Evolutionary conservation across 305 asterid species (phyloP).

Genomic region (Solanum hybrid): DNA sequence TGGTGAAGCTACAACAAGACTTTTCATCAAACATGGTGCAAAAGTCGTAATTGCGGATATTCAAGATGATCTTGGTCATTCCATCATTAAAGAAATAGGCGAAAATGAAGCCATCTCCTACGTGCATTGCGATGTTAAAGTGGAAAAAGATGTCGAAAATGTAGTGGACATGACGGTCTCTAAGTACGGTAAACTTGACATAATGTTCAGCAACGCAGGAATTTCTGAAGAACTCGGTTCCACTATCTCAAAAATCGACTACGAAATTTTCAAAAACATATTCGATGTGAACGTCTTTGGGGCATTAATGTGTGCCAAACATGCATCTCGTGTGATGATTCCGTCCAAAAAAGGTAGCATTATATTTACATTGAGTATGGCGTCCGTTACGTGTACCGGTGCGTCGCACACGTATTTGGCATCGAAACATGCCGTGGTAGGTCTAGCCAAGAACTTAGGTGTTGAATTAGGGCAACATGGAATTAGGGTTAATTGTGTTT

Average conservation of each 20-base stretch:
- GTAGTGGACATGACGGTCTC: constrained; percentile 18
- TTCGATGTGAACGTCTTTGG: constrained; percentile 41
- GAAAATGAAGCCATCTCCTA: not conserved
- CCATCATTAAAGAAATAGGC: not conserved
- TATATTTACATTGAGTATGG: constrained; percentile 43
- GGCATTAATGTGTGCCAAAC: constrained; percentile 40
- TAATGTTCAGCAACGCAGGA: constrained; percentile 56
- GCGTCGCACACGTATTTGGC: constrained; percentile 12
- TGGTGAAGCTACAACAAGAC: constrained; percentile 17
- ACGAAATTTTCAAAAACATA: constrained; percentile 20
- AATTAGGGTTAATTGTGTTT: constrained; percentile 26
- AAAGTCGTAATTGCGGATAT: constrained; percentile 23
- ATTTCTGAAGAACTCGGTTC: constrained; percentile 12
- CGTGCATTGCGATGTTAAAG: constrained; percentile 40
- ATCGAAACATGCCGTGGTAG: constrained; percentile 27
- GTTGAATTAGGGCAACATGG: constrained; percentile 26
- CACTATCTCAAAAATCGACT: constrained; percentile 12
- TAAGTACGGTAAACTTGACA: constrained; percentile 39
- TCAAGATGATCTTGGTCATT: not conserved
- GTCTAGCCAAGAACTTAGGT: constrained; percentile 18
- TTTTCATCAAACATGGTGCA: constrained; percentile 35
- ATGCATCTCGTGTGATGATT: constrained; percentile 52
- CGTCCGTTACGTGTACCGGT: constrained; percentile 15
- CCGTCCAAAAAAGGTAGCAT: constrained; percentile 38
- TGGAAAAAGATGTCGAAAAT: constrained; percentile 24